Evolutionary conservation across 306 rosid genomes (phyloP).

Genomic region (Casuarina cunninghamiana): DNA sequence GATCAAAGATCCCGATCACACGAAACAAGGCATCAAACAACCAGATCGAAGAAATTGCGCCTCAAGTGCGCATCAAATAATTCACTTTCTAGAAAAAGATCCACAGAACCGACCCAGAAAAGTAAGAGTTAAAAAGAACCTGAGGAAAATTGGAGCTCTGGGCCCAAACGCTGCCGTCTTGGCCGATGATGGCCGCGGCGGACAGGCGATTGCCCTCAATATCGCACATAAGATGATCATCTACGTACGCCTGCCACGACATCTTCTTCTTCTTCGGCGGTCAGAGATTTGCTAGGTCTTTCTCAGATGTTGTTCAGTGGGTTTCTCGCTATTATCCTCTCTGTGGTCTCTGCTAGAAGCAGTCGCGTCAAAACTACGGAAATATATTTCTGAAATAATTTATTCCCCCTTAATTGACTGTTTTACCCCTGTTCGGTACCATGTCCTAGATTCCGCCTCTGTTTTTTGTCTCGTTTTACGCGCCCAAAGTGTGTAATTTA

Average conservation of each 20-base stretch:
- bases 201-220: constrained; percentile 67
- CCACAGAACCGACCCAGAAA: no score
- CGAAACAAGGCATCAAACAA: neutral
- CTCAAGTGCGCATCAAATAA: constrained; percentile 3
- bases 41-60: neutral
- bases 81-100: neutral
- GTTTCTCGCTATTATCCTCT: neutral
- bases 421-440: constrained; percentile 13
- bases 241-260: constrained; percentile 96
- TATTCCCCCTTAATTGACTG: constrained; percentile 1
- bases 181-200: constrained; percentile 79
- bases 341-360: neutral
- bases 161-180: constrained; percentile 87
- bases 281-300: neutral
- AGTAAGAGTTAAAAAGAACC: constrained; percentile 28
- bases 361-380: constrained; percentile 36
- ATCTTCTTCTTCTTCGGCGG: constrained; percentile 34
- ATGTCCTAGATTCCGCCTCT: constrained; percentile 15
- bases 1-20: constrained; percentile 5
- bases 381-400: constrained; percentile 7
- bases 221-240: constrained; percentile 82
- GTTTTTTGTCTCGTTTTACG: neutral
- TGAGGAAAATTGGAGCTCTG: constrained; percentile 83
- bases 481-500: neutral
- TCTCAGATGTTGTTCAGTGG: neutral